Base-by-base conservation (phyloP, 2,329 filamentous ascomycete genomes). In the Diplodia seriata region DNA sequence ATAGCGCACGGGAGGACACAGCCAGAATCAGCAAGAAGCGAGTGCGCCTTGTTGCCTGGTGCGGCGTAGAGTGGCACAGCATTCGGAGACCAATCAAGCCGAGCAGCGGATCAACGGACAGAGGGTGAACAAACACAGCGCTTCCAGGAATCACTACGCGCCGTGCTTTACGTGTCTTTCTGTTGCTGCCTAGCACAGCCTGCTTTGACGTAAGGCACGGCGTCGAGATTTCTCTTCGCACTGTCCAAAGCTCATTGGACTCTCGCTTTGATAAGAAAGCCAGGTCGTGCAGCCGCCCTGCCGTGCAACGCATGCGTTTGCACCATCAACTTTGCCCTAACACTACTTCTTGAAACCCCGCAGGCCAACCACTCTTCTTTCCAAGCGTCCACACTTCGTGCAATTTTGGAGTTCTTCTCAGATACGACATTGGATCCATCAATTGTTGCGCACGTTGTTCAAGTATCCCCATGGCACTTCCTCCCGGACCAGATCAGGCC, bases 401-500 rank as follows among this genome's bases (percentile, higher is more conserved):
- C 31, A 33, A 7, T 9, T 9, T 33, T 33, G 31, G 8, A 9
- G 8, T 33, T 9, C 31, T 1, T 33, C 8, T 9, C 31, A 33
- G 2, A 33, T 33, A 6, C 6, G 31, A 33, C 31, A 33, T 33
- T 9, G 26, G 6, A 33, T 33, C 8, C 31, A 43, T 43, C 40
- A n/a, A 43, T 43, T n/a, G 9, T n/a, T 18, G 18, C 40, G 40
- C 18, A 15, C 6, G 18, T 18, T 18, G 3, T 8, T 9, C n/a
- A 18, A 4, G 43, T n/a, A 3, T 15, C 51, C 33, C 7, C 20
- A 66, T 66, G 63, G 63, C 51, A 12, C 5, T 51, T 20, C 4
- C 50, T 18, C 1, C n/a, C 9, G 12, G 29, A 1, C 6, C 64
- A 14, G 43, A 18, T 7, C 20, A 36, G 1, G 75, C 72, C 40